Evolutionary conservation across 2,329 filamentous ascomycete species (phyloP).

Genomic region (Ceratocystis papillata): DNA sequence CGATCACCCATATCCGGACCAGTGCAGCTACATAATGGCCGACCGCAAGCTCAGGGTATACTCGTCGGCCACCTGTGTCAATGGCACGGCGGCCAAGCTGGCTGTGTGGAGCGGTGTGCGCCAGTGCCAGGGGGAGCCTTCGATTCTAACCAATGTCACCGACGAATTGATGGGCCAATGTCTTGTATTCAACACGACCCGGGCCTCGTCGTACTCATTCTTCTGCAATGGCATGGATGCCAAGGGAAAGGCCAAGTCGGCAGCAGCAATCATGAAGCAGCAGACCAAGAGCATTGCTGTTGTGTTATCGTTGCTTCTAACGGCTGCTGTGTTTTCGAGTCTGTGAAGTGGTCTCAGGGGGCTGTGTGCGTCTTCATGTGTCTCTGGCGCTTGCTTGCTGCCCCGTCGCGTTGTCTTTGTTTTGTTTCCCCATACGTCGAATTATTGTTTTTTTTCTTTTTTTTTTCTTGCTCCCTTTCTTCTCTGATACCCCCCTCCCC

Average conservation of each 20-base stretch:
- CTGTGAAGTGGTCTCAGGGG: conserved; percentile 10
- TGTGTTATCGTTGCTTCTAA: conserved; percentile 16
- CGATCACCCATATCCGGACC: conserved; percentile 23
- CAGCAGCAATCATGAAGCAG: conserved; percentile 18
- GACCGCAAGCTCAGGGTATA: conserved; percentile 24
- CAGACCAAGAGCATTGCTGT: conserved; percentile 20
- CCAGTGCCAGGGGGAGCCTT: conserved; percentile 60
- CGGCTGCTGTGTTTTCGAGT: conserved; percentile 22
- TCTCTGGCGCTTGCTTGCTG: not conserved
- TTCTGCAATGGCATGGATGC: conserved; percentile 23
- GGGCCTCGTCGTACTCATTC: conserved; percentile 22
- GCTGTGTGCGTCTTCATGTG: not conserved
- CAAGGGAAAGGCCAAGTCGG: conserved; percentile 20
- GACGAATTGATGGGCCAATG: conserved; percentile 26
- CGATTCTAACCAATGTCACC: conserved; percentile 48
- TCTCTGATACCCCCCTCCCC: conserved; percentile 20
- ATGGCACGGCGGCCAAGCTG: conserved; percentile 27
- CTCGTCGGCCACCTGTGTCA: conserved; percentile 21
- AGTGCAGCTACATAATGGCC: conserved; percentile 24
- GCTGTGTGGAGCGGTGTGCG: conserved; percentile 43
- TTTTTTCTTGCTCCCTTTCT: not conserved
- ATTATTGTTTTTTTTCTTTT: not conserved
- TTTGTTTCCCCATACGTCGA: not conserved
- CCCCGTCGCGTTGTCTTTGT: no score
- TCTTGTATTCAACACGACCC: conserved; percentile 23